Conservation (phyloP, 2,329 filamentous ascomycete species). For the Aspergillus piperis region DNA sequence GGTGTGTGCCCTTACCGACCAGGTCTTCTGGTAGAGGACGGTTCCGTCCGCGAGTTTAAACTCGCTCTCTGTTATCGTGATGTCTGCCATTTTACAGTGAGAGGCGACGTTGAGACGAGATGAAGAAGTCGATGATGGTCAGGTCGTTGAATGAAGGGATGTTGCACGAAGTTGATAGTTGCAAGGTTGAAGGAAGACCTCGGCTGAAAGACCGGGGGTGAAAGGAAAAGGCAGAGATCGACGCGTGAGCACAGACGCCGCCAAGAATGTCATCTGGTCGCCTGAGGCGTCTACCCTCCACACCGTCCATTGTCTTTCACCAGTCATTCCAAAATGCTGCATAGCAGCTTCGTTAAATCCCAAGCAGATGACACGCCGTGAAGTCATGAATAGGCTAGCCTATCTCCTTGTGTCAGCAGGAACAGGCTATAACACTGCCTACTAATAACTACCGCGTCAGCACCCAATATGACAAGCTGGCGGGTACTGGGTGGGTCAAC, state of each 20-base stretch:
- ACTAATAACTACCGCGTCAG: too few species aligned
- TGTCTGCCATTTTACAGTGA: conserved; percentile 1
- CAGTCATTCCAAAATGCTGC: not conserved
- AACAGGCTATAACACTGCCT: too few species aligned
- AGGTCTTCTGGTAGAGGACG: conserved; percentile 15
- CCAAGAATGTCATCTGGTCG: not conserved
- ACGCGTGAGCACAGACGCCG: not conserved
- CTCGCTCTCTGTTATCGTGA: conserved; percentile 10
- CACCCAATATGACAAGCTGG: too few species aligned
- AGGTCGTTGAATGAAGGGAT: not conserved
- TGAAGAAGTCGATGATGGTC: not conserved
- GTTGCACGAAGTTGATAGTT: not conserved
- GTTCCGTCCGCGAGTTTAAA: conserved; percentile 9
- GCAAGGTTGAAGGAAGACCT: not conserved
- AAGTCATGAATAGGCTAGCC: too few species aligned
- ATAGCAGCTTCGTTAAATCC: too few species aligned
- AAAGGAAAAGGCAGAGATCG: not conserved
- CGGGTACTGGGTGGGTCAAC: too few species aligned
- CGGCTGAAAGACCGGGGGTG: not conserved
- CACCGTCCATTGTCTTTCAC: not conserved
- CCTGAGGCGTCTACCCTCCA: not conserved
- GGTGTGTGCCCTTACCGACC: conserved; percentile 10
- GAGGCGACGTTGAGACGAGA: not conserved
- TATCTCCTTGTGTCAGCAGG: accelerated
- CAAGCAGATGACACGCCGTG: too few species aligned